These are phyloP conservation scores for Pseudocercospora pini-densiflorae DNA, from an alignment of 2,329 filamentous ascomycete species.

Conservation along the genomic window DNA sequence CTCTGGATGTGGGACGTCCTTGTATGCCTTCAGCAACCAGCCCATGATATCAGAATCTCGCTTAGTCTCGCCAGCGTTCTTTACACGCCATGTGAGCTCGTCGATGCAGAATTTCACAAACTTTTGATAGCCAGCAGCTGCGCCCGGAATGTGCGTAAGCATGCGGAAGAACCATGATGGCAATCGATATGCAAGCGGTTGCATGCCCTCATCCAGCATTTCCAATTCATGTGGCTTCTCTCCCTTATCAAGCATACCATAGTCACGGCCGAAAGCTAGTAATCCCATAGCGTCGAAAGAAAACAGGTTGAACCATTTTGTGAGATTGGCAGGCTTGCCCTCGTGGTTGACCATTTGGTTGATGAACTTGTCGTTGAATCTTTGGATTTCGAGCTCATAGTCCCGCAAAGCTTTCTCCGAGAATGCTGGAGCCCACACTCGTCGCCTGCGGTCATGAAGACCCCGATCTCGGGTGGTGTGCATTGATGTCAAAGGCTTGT, in stretches of 20 bases:
- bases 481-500: conserved; percentile 43
- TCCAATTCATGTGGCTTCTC: conserved; percentile 43
- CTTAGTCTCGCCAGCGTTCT: conserved; percentile 32
- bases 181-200: conserved; percentile 34
- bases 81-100: conserved; percentile 42
- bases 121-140: conserved; percentile 40
- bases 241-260: conserved; percentile 46
- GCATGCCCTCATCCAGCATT: conserved; percentile 44
- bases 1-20: conserved; percentile 34
- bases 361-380: conserved; percentile 44
- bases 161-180: conserved; percentile 45
- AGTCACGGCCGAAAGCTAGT: conserved; percentile 50
- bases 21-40: conserved; percentile 40
- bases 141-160: conserved; percentile 42
- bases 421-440: conserved; percentile 50
- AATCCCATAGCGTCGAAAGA: conserved; percentile 54
- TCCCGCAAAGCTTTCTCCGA: conserved; percentile 47
- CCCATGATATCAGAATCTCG: conserved; percentile 38
- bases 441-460: conserved; percentile 46
- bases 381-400: conserved; percentile 47
- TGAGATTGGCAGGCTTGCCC: conserved; percentile 43
- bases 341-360: conserved; percentile 36
- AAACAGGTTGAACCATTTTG: conserved; percentile 49
- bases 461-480: conserved; percentile 45
- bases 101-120: conserved; percentile 46